Evolutionary conservation across 371 early-diverging fungal species (phyloP).

Genomic region (Lichtheimia corymbifera): DNA sequence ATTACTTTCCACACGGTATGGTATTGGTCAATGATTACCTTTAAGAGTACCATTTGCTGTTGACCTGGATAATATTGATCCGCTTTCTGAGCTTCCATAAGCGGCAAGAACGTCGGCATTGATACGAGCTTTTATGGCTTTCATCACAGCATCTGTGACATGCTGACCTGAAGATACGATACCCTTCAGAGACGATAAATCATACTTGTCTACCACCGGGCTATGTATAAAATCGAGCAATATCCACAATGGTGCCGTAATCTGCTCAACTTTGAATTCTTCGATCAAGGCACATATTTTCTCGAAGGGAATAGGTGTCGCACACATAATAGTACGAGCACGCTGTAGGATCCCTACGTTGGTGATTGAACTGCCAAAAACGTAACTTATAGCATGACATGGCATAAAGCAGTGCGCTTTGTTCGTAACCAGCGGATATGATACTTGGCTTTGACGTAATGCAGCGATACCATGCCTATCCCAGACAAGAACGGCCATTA

Average conservation of each 20-base stretch:
- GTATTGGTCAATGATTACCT: background rate
- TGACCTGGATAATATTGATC: background rate
- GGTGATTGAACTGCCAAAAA: background rate
- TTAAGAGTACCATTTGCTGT: no score
- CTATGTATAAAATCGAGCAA: no score
- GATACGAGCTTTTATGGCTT: background rate
- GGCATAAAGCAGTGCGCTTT: background rate
- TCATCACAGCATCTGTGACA: background rate
- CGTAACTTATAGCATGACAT: background rate
- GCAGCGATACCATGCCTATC: background rate
- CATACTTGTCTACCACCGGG: background rate
- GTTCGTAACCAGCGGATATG: background rate
- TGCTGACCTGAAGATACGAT: background rate
- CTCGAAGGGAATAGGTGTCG: background rate
- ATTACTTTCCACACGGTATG: background rate
- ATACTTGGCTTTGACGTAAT: no score
- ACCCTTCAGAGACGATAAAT: background rate
- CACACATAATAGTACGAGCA: background rate
- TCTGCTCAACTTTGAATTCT: background rate
- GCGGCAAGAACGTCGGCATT: background rate
- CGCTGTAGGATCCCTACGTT: background rate
- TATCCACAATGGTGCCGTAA: no score
- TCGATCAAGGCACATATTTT: background rate
- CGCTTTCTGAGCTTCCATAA: background rate
- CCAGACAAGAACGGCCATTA: background rate